Evolutionary conservation across 2,329 filamentous ascomycete genomes (phyloP).

Genomic region (Lachnellula occidentalis): DNA sequence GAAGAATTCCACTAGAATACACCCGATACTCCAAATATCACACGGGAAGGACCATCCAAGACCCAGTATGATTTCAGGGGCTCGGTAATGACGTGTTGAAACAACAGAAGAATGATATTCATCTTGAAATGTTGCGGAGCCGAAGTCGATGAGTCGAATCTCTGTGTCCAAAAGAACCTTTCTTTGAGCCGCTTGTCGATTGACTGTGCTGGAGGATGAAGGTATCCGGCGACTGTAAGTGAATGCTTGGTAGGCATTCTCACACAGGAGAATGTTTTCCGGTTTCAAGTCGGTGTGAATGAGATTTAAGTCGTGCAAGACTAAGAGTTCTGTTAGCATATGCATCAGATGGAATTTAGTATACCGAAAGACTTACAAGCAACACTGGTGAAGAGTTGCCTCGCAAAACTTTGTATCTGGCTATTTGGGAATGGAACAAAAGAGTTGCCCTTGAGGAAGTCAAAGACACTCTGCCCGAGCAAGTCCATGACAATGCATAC

Average conservation of each 20-base stretch:
- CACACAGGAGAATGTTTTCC: slow-evolving; percentile 63
- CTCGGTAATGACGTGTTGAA: slow-evolving; percentile 64
- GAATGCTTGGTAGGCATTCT: slow-evolving; percentile 62
- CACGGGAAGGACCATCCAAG: slow-evolving; percentile 68
- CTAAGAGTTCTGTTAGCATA: slow-evolving; percentile 41
- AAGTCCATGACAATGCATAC: slow-evolving; percentile 80
- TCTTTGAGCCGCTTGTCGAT: slow-evolving; percentile 57
- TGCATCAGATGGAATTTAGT: background rate
- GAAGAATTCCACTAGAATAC: slow-evolving; percentile 67
- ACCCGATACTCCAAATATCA: slow-evolving; percentile 70
- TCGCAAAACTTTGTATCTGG: slow-evolving; percentile 94
- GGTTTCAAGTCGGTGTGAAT: slow-evolving; percentile 83
- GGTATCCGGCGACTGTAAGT: slow-evolving; percentile 66
- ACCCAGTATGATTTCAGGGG: slow-evolving; percentile 65
- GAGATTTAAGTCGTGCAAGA: slow-evolving; percentile 92
- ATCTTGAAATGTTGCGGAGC: slow-evolving; percentile 66
- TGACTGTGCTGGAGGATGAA: slow-evolving; percentile 56
- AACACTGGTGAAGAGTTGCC: slow-evolving; percentile 95
- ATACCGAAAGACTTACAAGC: slow-evolving; percentile 63
- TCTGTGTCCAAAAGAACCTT: slow-evolving; percentile 63
- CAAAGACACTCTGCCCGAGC: slow-evolving; percentile 93
- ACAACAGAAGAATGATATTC: slow-evolving; percentile 70
- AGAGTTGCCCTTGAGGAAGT: slow-evolving; percentile 91
- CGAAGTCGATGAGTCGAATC: slow-evolving; percentile 66
- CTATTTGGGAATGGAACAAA: slow-evolving; percentile 98